A percentile compares a stretch with the other conserved stretches of the same genome.
phyloP scores from a whole-genome alignment of 1,139 yeast genomes.

The Maudiozyma humilis region DNA sequence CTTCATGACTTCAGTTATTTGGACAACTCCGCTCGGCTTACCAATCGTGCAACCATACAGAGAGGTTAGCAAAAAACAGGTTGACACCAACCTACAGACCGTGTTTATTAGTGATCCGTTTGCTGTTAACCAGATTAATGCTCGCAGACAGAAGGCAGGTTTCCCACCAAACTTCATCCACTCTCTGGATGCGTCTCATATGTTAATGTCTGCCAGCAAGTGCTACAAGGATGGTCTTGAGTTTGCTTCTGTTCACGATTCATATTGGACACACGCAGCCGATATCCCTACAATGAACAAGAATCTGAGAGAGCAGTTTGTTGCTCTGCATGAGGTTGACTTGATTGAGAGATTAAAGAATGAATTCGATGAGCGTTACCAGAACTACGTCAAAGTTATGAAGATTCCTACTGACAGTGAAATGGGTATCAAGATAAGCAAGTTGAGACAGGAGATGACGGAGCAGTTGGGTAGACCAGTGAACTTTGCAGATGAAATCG shows the following conservation, averaged over 20 bases:
- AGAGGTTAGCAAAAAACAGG: conserved; percentile 50
- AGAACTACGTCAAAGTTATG: conserved; percentile 56
- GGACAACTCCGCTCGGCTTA: conserved; percentile 94
- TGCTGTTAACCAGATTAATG: conserved; percentile 71
- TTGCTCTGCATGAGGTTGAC: conserved; percentile 65
- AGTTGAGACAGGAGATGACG: conserved; percentile 44
- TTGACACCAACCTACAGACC: conserved; percentile 75
- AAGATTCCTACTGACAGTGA: conserved; percentile 46
- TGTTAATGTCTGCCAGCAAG: conserved; percentile 79
- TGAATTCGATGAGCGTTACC: conserved; percentile 77
- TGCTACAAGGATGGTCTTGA: conserved; percentile 60
- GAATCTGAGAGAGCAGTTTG: conserved; percentile 72
- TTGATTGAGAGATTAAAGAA: conserved; percentile 59
- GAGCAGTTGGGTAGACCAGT: conserved; percentile 48
- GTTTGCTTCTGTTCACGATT: conserved; percentile 97
- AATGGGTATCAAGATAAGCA: conserved; percentile 45
- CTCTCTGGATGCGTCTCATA: conserved; percentile 93
- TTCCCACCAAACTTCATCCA: conserved; percentile 96
- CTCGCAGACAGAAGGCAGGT: conserved; percentile 84
- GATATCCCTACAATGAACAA: conserved; percentile 69
- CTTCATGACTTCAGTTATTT: conserved; percentile 80
- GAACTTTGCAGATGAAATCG: conserved; percentile 65
- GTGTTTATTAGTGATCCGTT: conserved; percentile 78
- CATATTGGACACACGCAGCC: conserved; percentile 96
- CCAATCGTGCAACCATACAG: conserved; percentile 97